Percentiles rank a stretch among this genome's conserved stretches.
Evolutionary conservation across 805 yeast species (phyloP).

Genomic region (Clavispora asparagi): DNA sequence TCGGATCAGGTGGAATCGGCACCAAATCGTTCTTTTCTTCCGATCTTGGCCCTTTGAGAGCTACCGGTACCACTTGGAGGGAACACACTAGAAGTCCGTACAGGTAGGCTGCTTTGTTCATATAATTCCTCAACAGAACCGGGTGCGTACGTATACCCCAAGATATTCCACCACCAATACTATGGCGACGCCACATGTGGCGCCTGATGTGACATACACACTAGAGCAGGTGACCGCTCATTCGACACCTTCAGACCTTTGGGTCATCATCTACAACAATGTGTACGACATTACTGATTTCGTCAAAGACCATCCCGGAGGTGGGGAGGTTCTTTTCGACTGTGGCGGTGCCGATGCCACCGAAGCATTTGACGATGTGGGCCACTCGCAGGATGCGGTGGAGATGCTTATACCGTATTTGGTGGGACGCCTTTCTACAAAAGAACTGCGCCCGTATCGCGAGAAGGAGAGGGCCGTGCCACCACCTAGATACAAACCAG

Average conservation of each 20-base stretch:
- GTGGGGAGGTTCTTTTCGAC: slow-evolving; percentile 64
- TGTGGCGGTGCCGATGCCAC: slow-evolving; percentile 79
- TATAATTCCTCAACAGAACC: background rate
- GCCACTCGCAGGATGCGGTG: slow-evolving; percentile 14
- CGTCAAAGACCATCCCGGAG: slow-evolving; percentile 74
- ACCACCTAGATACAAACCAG: background rate
- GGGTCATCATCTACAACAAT: slow-evolving; percentile 79
- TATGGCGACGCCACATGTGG: background rate
- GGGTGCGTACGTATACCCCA: background rate
- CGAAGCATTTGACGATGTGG: slow-evolving; percentile 50
- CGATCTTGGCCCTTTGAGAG: background rate
- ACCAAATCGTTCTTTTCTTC: background rate
- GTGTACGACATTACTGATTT: slow-evolving; percentile 75
- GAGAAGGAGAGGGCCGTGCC: background rate
- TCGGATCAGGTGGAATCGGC: background rate
- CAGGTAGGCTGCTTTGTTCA: too few relatives aligned
- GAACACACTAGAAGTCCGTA: too few relatives aligned
- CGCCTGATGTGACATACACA: background rate
- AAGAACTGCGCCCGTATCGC: slow-evolving; percentile 1
- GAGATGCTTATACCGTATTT: slow-evolving; percentile 14
- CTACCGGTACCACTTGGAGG: background rate
- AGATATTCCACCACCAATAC: background rate
- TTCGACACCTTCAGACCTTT: slow-evolving; percentile 68
- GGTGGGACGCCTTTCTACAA: slow-evolving; percentile 6
- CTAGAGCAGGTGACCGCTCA: slow-evolving; percentile 60